Evolutionary conservation across 495 filamentous ascomycete species (phyloP).

Genomic region (Thermochaetoides thermophila): DNA sequence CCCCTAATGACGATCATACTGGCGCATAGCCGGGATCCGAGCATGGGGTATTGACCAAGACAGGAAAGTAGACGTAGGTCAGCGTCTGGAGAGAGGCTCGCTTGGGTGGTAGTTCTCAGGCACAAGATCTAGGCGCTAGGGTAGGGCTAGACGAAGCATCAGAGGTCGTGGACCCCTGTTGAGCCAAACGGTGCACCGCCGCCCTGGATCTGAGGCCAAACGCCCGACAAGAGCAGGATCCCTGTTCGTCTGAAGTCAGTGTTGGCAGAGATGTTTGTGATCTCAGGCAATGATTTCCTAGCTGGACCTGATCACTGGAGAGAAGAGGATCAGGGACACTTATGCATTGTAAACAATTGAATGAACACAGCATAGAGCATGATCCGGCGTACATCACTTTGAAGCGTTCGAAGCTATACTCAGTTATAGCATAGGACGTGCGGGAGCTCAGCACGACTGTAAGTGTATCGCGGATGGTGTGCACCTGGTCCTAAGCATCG

Average conservation of each 20-base stretch:
- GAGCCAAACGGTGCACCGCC: not conserved
- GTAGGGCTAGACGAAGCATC: slow-evolving; percentile 5
- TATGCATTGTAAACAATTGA: too few relatives aligned
- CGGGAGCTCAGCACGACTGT: too few relatives aligned
- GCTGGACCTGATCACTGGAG: slow-evolving; percentile 1
- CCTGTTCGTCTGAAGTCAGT: slow-evolving; percentile 6
- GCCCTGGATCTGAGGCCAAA: slow-evolving; percentile 3
- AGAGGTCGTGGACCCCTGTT: slow-evolving; percentile 4
- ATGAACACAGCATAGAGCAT: too few relatives aligned
- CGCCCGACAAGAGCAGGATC: slow-evolving; percentile 1
- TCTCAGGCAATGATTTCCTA: slow-evolving; percentile 6
- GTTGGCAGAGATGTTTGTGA: slow-evolving; percentile 1
- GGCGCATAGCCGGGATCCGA: slow-evolving; percentile 8
- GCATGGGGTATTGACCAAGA: slow-evolving; percentile 10
- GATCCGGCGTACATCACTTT: too few relatives aligned
- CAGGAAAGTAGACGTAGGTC: slow-evolving; percentile 1
- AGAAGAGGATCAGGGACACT: too few relatives aligned
- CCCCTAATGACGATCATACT: slow-evolving; percentile 23
- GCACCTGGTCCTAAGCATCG: too few relatives aligned
- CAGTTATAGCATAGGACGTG: too few relatives aligned
- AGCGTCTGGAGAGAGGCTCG: slow-evolving; percentile 6
- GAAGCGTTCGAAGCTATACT: too few relatives aligned
- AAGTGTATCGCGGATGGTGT: too few relatives aligned
- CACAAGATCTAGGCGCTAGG: too few relatives aligned
- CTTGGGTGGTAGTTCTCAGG: slow-evolving; percentile 18